Evolutionary conservation across 208 protist species (phyloP), one percentile per base, ranked within the genome.

Genomic region (Trypanosoma boissoni): DNA sequence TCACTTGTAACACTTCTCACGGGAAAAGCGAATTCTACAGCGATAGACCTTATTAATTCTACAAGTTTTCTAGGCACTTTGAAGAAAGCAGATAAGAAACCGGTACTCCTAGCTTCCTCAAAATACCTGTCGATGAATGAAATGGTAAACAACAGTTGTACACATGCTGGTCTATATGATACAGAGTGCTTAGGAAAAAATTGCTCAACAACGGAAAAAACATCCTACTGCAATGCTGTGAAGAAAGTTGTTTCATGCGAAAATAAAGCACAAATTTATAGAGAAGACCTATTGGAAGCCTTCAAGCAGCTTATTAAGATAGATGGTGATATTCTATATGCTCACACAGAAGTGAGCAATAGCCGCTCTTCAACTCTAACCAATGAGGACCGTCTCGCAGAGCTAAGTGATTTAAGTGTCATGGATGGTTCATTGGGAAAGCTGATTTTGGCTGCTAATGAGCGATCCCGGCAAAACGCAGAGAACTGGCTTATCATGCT

Each of bases 401-500:
- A 32, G 53, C 45, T 77, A 51, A 88, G 83, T 58, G 65, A 80
- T 21, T 67, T 88, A 51, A 88, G 87, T 57, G 64, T 91, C 31
- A 63, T 94, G 27, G 87, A 94, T 58, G 59, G 73, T 23, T 58
- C 71, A 2, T 41, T 94, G 4, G 81, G 81, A 31, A 72, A 64
- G 20, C 45, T 94, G 37, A 71, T 74, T 14, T 39, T 91, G 26
- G 64, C 72, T 2, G 70, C 83, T 0, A 54, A 50, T 18, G 34
- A 64, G 28, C 83, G 82, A 56, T 83, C 82, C 21, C 59, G 58
- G 3, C 29, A 20, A 3, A 43, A 48, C 1, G 27, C 51, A 26
- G 83, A 89, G 58, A 88, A 80, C 62, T 94, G 87, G 87, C 65
- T 91, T 24, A 55, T 91, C 9, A 66, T 88, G 23, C 18, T 91